Evolutionary conservation across 2,329 filamentous ascomycete species (phyloP), one percentile per base, ranked within the genome.

Genomic region (Sporothrix brasiliensis): DNA sequence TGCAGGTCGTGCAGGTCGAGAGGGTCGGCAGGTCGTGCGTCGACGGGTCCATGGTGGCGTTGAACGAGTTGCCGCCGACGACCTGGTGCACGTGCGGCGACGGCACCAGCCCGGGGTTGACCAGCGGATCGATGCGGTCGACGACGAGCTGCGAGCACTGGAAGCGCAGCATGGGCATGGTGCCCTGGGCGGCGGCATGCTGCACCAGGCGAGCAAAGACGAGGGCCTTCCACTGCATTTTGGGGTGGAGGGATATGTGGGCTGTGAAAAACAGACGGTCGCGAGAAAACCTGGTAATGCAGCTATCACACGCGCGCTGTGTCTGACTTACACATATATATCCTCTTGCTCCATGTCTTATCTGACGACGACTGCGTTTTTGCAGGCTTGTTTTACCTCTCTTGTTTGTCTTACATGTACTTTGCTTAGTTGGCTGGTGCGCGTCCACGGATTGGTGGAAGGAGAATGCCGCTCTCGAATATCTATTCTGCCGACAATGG

Each of bases 1-100:
- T 80, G 77, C 81, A 83, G 19, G 80, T 81, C 10, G 80, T 83
- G 77, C 81, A 82, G 39, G 79, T 81, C 14, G 81, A 82, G 63
- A 73, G 72, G 52, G 74, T 44, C 9, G 79, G 74, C 24, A 79
- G 76, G 69, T 82, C 80, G 74, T 81, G 77, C 1, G 72, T 75
- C 21, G 70, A 72, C 5, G 78, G 77, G 75, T 81, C 79, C 81
- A 83, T 82, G 73, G 79, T 79, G 69, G 81, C 73, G 77, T 82
- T 82, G 76, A 83, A 81, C 41, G 80, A 80, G 78, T 81, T 82
- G 70, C 81, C 81, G 61, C 81, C 82, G 53, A 83, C 81, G 70
- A 83, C 80, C 77, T 83, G 81, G 77, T 83, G 82, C 69, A 83
- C 78, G 75, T 83, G 82, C 49, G 81, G 81, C 19, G 81, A 80